A percentile compares a stretch with the other conserved stretches of the same genome.
These are phyloP conservation scores for Backusella macrospora DNA, from an alignment of 192 early-diverging fungal species.

Conservation along the genomic window DNA sequence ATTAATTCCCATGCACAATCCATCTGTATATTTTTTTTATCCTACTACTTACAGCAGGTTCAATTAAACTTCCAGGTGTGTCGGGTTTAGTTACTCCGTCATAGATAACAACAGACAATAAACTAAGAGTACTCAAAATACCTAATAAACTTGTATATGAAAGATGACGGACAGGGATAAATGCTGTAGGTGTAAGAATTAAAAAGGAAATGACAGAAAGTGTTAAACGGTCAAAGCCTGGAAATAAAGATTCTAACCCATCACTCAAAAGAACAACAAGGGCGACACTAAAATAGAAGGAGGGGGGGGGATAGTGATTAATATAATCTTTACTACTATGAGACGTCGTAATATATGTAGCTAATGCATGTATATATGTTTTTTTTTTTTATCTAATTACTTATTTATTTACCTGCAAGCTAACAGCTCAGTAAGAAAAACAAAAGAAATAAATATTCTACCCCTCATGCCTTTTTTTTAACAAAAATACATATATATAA, in stretches of 20 bases:
- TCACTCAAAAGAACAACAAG: slow-evolving; percentile 44
- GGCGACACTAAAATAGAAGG: slow-evolving; percentile 38
- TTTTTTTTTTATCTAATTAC: not conserved
- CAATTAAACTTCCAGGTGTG: slow-evolving; percentile 59
- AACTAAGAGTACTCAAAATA: slow-evolving; percentile 53
- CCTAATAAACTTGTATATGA: slow-evolving; percentile 63
- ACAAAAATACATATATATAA: too few relatives aligned
- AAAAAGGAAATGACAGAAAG: slow-evolving; percentile 54
- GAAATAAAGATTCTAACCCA: slow-evolving; percentile 43
- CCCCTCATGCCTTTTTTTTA: slow-evolving; percentile 32
- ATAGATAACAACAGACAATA: slow-evolving; percentile 58
- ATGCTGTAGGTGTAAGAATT: slow-evolving; percentile 56
- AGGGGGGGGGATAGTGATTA: not conserved
- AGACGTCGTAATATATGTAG: too few relatives aligned
- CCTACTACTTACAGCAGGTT: slow-evolving; percentile 45
- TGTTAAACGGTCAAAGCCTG: slow-evolving; percentile 16
- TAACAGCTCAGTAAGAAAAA: slow-evolving; percentile 43
- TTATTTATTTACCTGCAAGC: slow-evolving; percentile 35
- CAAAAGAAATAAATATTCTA: slow-evolving; percentile 26
- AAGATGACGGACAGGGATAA: slow-evolving; percentile 49
- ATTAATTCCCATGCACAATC: not conserved
- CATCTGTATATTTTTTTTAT: not conserved
- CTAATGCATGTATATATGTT: not conserved
- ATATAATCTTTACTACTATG: too few relatives aligned
- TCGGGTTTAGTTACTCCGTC: slow-evolving; percentile 56